Evolutionary conservation across 495 filamentous ascomycete genomes (phyloP).

Genomic region (Hypoxylon trugodes): DNA sequence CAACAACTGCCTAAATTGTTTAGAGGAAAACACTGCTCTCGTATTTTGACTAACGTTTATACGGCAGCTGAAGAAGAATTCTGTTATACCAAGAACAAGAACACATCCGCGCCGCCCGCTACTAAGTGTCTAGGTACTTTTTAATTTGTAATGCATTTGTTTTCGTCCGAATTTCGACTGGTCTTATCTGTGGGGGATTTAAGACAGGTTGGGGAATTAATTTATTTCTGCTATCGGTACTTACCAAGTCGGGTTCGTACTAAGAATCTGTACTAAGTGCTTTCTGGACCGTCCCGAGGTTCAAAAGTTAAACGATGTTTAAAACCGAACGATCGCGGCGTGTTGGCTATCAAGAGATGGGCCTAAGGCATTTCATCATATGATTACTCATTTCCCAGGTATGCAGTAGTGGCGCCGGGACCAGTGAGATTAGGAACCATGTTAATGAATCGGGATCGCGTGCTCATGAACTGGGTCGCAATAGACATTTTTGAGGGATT

Average conservation of each 20-base stretch:
- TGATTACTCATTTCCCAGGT: constrained; percentile 6
- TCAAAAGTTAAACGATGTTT: background rate
- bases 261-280: background rate
- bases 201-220: constrained; percentile 17
- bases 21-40: too few species aligned
- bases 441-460: constrained; percentile 19
- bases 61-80: too few species aligned
- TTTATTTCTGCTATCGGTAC: constrained; percentile 15
- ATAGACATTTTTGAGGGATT: background rate
- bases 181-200: constrained; percentile 10
- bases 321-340: background rate
- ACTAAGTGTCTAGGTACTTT: background rate
- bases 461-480: constrained; percentile 11
- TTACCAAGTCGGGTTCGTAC: background rate
- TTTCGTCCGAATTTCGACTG: background rate
- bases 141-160: background rate
- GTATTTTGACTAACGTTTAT: too few species aligned
- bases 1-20: too few species aligned
- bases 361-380: constrained; percentile 8
- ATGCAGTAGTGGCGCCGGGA: too few species aligned
- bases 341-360: background rate
- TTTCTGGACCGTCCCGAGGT: background rate
- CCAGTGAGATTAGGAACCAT: background rate
- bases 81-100: too few species aligned
- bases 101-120: too few species aligned